Base-by-base conservation (phyloP, 1,139 yeast genomes). In the Torulaspora pretoriensis region DNA sequence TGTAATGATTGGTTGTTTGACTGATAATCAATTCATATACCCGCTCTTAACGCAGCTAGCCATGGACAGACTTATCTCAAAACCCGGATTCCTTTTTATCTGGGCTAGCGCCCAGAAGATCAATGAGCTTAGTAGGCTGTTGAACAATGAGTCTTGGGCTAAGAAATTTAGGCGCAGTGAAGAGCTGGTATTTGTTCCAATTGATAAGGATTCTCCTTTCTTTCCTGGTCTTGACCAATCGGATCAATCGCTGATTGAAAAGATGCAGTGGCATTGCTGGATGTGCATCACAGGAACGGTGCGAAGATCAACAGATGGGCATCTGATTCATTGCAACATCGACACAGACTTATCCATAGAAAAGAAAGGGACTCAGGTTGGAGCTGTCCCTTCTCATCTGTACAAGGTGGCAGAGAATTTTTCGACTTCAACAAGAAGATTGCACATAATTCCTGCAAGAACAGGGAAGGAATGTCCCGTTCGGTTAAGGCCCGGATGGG, bases 231-330 rank as follows among this genome's bases (percentile, higher is more conserved):
- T 75, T 40, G 74, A 68, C 35, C 56, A 53, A 10, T 74, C 73
- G 26, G 78, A 74, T 44, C 66, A 67, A 5, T 66, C 74, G 9
- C 48, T 75, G 17, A 61, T 75, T 37, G 76, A 73, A 44, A 72
- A 69, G 50, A 69, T 72, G 66, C 94, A 84, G 60, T 89, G 96
- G 96, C 97, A 90, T 65, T 90, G 97, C 58, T 85, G 96, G 83
- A 87, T 90, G 96, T 92, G 97, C 54, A 84, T 90, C 45, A 89
- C 96, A 2, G 97, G 97, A 4, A 90, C 97, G 0, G 90, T 90
- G 9, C 73, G 96, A 59, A 75, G 97, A 55, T 79, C 95, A 1
- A 80, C 83, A 0, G 97, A 90, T 65, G 77, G 76, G 23, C 89
- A 87, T 61, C 71, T 90, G 51, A 89, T 90, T 51, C 95, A 90